A percentile compares a stretch with the other conserved stretches of the same genome.
These are phyloP conservation scores for Pseudogymnoascus sp. DNA, from an alignment of 2,329 filamentous ascomycete genomes.

Conservation along the genomic window DNA sequence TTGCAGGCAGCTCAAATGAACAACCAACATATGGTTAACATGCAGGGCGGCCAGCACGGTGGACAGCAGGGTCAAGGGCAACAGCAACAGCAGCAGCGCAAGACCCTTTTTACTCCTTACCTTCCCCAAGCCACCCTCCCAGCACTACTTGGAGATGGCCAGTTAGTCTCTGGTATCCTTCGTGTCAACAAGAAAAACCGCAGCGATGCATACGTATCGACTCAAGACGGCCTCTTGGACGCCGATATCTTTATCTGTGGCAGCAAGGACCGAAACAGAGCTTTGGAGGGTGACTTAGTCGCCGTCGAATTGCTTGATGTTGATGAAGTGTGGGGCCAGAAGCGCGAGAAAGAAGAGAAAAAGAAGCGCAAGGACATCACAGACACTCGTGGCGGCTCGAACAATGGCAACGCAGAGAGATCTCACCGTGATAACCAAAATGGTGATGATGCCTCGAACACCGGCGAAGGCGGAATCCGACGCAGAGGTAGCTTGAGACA, in stretches of 20 bases:
- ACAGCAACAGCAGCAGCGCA: slow-evolving; percentile 83
- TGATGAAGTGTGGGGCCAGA: slow-evolving; percentile 97
- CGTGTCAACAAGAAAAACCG: slow-evolving; percentile 99
- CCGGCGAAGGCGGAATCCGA: slow-evolving; percentile 75
- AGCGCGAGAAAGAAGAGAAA: slow-evolving; percentile 99
- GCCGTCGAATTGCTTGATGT: slow-evolving; percentile 94
- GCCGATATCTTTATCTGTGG: slow-evolving; percentile 99
- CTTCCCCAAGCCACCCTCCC: slow-evolving; percentile 90
- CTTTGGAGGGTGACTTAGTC: slow-evolving; percentile 90
- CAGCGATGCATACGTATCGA: slow-evolving; percentile 95
- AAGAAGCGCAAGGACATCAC: slow-evolving; percentile 99
- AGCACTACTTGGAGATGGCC: slow-evolving; percentile 80
- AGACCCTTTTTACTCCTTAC: slow-evolving; percentile 97
- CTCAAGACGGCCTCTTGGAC: slow-evolving; percentile 76
- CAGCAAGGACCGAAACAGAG: slow-evolving; percentile 96
- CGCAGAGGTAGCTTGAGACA: slow-evolving; percentile 91
- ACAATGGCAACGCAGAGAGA: slow-evolving; percentile 59
- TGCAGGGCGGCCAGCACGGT: slow-evolving; percentile 64
- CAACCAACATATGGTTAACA: slow-evolving; percentile 62
- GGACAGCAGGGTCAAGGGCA: slow-evolving; percentile 57
- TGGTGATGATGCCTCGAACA: slow-evolving; percentile 52
- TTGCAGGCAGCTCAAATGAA: slow-evolving; percentile 82
- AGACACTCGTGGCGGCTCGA: slow-evolving; percentile 73
- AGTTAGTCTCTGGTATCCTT: slow-evolving; percentile 91
- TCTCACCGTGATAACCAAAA: slow-evolving; percentile 46